Base-by-base conservation (phyloP, 2,329 filamentous ascomycete genomes). In the Colletotrichum navitas region DNA sequence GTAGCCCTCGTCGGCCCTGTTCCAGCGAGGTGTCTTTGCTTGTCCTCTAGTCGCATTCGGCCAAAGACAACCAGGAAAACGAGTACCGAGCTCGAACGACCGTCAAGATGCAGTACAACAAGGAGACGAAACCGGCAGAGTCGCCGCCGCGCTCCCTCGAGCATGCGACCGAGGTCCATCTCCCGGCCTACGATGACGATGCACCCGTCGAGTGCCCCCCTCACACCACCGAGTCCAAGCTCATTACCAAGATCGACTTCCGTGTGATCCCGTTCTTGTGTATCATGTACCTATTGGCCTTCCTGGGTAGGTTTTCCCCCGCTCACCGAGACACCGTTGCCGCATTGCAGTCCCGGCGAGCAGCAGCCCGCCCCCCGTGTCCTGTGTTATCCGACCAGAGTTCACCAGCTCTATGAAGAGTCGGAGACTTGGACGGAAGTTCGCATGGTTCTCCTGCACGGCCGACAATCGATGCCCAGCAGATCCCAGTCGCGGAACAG, bases 201-300 rank as follows among this genome's bases (percentile, higher is more conserved):
- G 72, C 47, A 10, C 36, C 71, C 34, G 54, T 75, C 52, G 73
- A 77, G 59, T 87, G 86, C 72, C 88, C 88, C 43, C 75, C 85
- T 63, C 85, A 87, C 78, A 90, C 87, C 5, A 90, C 88, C 2
- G 91, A 94, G 82, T 84, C 85, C 74, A 88, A 85, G 76, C 84
- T 95, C 71, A 87, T 93, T 83, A 81, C 86, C 73, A 92, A 91
- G 81, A 91, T 95, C 77, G 68, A 95, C 79, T 79, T 90, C 74
- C 89, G 88, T 75, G 86, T 95, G 63, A 84, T 95, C 63, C 93
- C 93, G 0, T 92, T 92, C 74, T 84, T 95, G 65, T 92, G 89
- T 78, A 84, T 94, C 72, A 85, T 95, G 79, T 94, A 93, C 78
- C 81, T 93, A 51, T 83, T 93, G 60, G 91, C 91, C 47, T 93